Evolutionary conservation across 768 basidiomycete species (phyloP), one percentile per base, ranked within the genome.

Genomic region (Mycena chlorophos): DNA sequence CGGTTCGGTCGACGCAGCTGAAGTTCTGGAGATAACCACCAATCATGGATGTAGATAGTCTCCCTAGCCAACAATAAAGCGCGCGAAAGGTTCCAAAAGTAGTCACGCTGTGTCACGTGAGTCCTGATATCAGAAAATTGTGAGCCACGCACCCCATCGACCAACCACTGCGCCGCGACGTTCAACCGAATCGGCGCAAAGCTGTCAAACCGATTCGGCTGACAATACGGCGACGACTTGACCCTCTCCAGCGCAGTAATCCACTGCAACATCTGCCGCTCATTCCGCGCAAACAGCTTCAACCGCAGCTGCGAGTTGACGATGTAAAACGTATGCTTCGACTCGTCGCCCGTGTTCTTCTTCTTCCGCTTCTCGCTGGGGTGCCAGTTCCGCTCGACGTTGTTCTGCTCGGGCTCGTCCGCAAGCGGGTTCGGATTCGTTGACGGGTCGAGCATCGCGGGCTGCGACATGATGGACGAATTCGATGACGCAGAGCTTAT

Each of bases 191-290:
- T 88, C 1, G 96, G 96, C 4, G 96, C 88, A 71, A 96, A 99
- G 56, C 91, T 94, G 56, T 86, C 89, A 68, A 97, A 98, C n/a
- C 95, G 77, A 68, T 98, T 94, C 30, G 76, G 77, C 16, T 86
- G 81, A 4, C 83, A 82, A 74, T 89, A 98, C 54, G 86, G 83
- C n/a, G 87, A 91, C 25, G 82, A 78, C 17, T 91, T 86, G 25
- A 87, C 86, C 56, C 85, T 85, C 67, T 98, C 90, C 55, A 99
- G 74, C 0, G 91, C 90, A 5, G 94, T 89, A 47, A 98, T 94
- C 84, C 94, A 98, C 69, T 99, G 96, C 53, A 92, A 75, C 93
- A 98, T 97, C 78, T 97, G 94, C 19, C 96, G 83, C 89, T 91
- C 91, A 67, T 88, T 96, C 66, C 85, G 86, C 6, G 97, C 94